Conservation (phyloP, 148 eudicot species). For the Amaranthus hypochondriacus region DNA sequence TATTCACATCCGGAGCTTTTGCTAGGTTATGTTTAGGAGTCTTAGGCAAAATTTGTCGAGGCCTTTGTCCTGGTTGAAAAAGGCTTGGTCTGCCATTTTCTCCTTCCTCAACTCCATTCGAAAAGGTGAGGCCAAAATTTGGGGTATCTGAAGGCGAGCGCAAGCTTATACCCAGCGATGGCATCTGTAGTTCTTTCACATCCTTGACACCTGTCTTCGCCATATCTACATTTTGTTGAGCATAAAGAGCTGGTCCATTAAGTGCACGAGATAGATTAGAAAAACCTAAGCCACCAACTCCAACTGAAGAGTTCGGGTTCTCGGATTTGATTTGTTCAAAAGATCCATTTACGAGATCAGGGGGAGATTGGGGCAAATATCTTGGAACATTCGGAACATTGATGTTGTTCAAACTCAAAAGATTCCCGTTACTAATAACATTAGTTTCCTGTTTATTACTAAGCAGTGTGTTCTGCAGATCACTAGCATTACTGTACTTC, state of each 20-base stretch:
- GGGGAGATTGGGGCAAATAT: slow-evolving; percentile 35
- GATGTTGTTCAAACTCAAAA: slow-evolving; percentile 40
- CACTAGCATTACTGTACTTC: slow-evolving; percentile 21
- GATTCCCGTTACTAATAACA: slow-evolving; percentile 36
- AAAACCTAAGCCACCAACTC: slow-evolving; percentile 32
- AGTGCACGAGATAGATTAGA: slow-evolving; percentile 34
- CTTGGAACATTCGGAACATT: slow-evolving; percentile 29
- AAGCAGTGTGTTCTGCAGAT: slow-evolving; percentile 29
- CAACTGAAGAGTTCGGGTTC: slow-evolving; percentile 27
- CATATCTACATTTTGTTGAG: slow-evolving; percentile 37
- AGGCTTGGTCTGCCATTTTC: slow-evolving; percentile 44
- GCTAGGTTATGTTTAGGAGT: slow-evolving; percentile 40
- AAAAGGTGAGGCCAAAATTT: slow-evolving; percentile 30
- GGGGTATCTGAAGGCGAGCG: slow-evolving; percentile 37
- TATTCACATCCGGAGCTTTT: slow-evolving; percentile 44
- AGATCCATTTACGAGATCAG: slow-evolving; percentile 26
- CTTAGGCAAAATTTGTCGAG: slow-evolving; percentile 60
- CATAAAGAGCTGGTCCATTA: slow-evolving; percentile 30
- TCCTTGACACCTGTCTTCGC: slow-evolving; percentile 37
- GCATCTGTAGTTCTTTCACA: slow-evolving; percentile 39
- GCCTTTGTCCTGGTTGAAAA: slow-evolving; percentile 55
- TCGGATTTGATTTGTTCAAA: slow-evolving; percentile 34
- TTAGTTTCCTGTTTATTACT: slow-evolving; percentile 31
- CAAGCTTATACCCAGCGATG: slow-evolving; percentile 46
- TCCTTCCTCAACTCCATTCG: slow-evolving; percentile 40